phyloP scores from a whole-genome alignment of 1,284 basidiomycete species.

The Vanrija sp. region DNA sequence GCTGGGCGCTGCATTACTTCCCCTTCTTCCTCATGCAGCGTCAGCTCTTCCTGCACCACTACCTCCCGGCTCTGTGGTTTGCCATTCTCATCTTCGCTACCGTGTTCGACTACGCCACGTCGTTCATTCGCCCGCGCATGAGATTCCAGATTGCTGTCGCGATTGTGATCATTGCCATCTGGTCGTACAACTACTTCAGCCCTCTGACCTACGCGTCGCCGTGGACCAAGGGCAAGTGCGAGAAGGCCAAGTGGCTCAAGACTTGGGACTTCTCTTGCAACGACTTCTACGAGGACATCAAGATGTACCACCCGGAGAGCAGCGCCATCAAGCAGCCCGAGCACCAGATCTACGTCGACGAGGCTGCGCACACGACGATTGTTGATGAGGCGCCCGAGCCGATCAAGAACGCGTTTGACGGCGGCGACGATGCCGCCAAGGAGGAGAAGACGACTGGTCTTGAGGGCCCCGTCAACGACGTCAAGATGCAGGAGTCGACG shows the following conservation, averaged over 20 bases:
- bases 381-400: conserved; percentile 45
- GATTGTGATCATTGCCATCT: conserved; percentile 67
- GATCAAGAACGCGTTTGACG: conserved; percentile 45
- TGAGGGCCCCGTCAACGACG: conserved; percentile 39
- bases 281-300: conserved; percentile 41
- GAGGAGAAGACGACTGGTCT: conserved; percentile 45
- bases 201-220: conserved; percentile 78
- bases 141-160: conserved; percentile 75
- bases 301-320: conserved; percentile 26
- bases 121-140: conserved; percentile 67
- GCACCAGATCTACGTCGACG: conserved; percentile 24
- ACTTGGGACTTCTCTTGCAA: conserved; percentile 91
- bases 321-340: conserved; percentile 15
- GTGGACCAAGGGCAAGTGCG: conserved; percentile 82
- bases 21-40: conserved; percentile 96
- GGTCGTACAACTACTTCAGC: conserved; percentile 74
- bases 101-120: conserved; percentile 82
- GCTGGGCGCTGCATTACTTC: conserved; percentile 90
- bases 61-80: conserved; percentile 94
- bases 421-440: conserved; percentile 28
- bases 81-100: conserved; percentile 74
- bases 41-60: conserved; percentile 95
- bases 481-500: conserved; percentile 41
- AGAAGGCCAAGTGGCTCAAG: conserved; percentile 75
- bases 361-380: conserved; percentile 28